Percentiles rank a stretch among this genome's conserved stretches.
phyloP scores from a whole-genome alignment of 2,329 filamentous ascomycete genomes.

The Diaporthe sp. region DNA sequence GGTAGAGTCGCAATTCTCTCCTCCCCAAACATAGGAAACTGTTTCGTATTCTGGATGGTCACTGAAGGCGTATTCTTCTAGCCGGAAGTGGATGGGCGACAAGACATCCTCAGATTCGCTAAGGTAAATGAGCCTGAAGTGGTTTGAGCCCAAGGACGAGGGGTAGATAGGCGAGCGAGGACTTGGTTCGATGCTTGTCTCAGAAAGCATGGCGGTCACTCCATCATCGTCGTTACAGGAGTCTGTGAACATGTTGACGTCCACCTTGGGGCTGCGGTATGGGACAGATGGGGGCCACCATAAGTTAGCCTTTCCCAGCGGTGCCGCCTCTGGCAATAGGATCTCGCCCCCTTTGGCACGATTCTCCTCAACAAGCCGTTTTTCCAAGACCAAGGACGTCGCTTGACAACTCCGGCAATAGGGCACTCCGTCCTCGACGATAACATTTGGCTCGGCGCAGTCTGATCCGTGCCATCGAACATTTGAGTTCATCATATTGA shows the following conservation, averaged over 20 bases:
- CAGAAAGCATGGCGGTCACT: too few relatives aligned
- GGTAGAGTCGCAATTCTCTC: conserved; percentile 46
- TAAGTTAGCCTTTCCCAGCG: neutral
- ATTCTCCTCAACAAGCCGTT: neutral
- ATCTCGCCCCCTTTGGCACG: neutral
- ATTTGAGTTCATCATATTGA: too few relatives aligned
- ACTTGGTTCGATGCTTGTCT: too few relatives aligned
- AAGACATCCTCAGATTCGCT: neutral
- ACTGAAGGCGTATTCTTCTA: conserved; percentile 41
- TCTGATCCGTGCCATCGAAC: neutral
- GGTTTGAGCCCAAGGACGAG: neutral
- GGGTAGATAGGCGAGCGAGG: neutral
- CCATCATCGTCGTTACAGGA: too few relatives aligned
- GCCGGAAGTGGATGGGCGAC: conserved; percentile 39
- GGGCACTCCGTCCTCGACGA: neutral
- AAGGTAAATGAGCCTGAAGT: conserved; percentile 13
- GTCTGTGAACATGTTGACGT: too few relatives aligned
- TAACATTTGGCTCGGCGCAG: neutral
- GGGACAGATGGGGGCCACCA: conserved; percentile 11
- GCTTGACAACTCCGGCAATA: neutral
- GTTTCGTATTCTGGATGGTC: conserved; percentile 49
- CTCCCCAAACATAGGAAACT: conserved; percentile 49
- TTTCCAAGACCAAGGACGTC: neutral
- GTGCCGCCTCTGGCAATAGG: neutral
- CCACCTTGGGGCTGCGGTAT: neutral